A percentile compares a stretch with the other conserved stretches of the same genome.
Conservation (phyloP, 305 asterid species). For the Solanum hybrid region DNA sequence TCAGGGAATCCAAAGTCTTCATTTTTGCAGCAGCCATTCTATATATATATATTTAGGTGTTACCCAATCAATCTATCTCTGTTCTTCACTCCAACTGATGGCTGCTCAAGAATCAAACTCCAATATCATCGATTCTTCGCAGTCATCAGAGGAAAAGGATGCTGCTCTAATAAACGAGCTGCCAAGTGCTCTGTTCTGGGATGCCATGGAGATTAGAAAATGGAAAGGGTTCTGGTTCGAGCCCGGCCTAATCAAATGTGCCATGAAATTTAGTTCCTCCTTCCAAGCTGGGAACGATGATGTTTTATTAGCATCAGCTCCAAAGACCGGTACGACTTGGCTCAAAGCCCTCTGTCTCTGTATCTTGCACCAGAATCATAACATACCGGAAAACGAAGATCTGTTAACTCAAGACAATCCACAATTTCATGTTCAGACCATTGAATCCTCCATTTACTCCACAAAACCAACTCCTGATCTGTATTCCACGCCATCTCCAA, state of each 20-base stretch:
- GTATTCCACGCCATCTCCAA: neutral
- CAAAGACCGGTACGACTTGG: conserved; percentile 62
- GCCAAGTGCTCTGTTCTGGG: conserved; percentile 33
- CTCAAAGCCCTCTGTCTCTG: conserved; percentile 45
- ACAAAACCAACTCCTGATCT: neutral
- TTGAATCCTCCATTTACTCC: neutral
- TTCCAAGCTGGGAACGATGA: conserved; percentile 35
- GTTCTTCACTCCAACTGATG: neutral
- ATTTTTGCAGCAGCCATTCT: neutral
- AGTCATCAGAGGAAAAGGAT: neutral
- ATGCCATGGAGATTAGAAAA: conserved; percentile 26
- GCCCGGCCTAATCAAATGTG: conserved; percentile 27
- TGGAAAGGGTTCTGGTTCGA: conserved; percentile 52
- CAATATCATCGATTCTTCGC: neutral
- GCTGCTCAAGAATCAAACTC: neutral
- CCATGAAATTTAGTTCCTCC: conserved; percentile 26
- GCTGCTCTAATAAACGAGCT: conserved; percentile 4
- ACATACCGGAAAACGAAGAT: neutral
- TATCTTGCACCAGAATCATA: neutral
- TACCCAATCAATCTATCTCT: neutral
- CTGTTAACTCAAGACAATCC: neutral
- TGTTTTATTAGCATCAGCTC: conserved; percentile 39
- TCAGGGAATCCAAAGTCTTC: neutral
- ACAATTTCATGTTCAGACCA: neutral
- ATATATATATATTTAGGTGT: neutral